Percentiles rank a stretch among this genome's conserved stretches.
Evolutionary conservation across 2,329 filamentous ascomycete genomes (phyloP).

Genomic region (Plenodomus biglobosus): DNA sequence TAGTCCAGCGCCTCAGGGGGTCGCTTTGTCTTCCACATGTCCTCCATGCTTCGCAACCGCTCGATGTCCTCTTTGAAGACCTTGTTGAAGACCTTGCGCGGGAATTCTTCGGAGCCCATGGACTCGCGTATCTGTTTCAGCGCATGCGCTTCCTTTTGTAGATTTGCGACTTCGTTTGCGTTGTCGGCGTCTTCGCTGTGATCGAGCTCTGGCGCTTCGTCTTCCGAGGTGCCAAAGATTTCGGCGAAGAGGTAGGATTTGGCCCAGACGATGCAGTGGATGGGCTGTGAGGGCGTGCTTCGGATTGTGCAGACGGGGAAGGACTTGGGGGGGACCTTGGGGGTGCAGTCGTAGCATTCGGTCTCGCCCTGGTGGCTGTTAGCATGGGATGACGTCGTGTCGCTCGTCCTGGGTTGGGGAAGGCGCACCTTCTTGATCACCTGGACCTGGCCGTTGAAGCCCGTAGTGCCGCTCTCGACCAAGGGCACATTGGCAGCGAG

Average conservation of each 20-base stretch:
- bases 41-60: conserved; percentile 80
- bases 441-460: conserved; percentile 96
- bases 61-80: conserved; percentile 86
- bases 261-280: conserved; percentile 98
- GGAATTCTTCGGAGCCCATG: conserved; percentile 76
- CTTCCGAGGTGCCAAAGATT: conserved; percentile 88
- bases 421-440: conserved; percentile 76
- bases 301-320: conserved; percentile 97
- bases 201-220: conserved; percentile 77
- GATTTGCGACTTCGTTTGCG: conserved; percentile 80
- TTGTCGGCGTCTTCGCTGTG: conserved; percentile 80
- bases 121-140: conserved; percentile 80
- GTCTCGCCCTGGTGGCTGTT: conserved; percentile 63
- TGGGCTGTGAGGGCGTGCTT: conserved; percentile 92
- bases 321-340: conserved; percentile 86
- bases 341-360: conserved; percentile 93
- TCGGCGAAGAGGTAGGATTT: conserved; percentile 97
- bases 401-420: not conserved
- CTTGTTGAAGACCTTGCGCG: conserved; percentile 83
- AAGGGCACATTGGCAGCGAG: conserved; percentile 85
- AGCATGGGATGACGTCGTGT: not conserved
- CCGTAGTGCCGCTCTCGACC: conserved; percentile 95
- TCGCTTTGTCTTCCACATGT: conserved; percentile 90
- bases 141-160: conserved; percentile 80
- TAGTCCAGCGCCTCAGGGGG: conserved; percentile 75